A percentile compares a stretch with the other conserved stretches of the same genome.
Evolutionary conservation across 208 protist genomes (phyloP).

Genomic region (Naegleria gruberi): DNA sequence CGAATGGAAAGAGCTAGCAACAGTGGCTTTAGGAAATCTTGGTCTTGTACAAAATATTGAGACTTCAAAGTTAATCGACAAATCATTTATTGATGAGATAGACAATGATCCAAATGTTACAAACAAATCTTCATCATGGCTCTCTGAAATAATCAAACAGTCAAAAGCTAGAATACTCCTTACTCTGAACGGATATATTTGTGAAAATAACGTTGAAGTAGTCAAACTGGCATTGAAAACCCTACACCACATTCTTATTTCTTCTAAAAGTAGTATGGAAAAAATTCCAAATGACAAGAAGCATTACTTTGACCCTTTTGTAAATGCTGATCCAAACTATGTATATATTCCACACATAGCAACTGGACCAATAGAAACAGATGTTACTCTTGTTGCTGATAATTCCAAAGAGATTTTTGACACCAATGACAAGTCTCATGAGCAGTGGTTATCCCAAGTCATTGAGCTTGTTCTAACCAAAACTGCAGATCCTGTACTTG

Average conservation of each 20-base stretch:
- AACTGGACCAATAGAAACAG: no score
- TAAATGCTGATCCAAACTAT: no score
- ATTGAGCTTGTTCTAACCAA: background rate
- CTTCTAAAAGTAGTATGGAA: no score
- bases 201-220: background rate
- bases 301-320: no score
- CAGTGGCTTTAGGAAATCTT: background rate
- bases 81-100: background rate
- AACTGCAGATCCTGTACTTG: background rate
- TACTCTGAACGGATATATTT: background rate
- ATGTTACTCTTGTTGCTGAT: no score
- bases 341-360: no score
- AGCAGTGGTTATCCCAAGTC: background rate
- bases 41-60: background rate
- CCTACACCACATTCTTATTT: background rate
- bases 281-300: no score
- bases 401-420: background rate
- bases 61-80: background rate
- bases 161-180: no score
- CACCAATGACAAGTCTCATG: background rate
- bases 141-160: background rate
- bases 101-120: background rate
- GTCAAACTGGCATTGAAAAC: background rate
- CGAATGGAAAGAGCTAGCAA: background rate
- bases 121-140: background rate